Base-by-base conservation (phyloP, 306 rosid species). In the Astragalus membranaceus region DNA sequence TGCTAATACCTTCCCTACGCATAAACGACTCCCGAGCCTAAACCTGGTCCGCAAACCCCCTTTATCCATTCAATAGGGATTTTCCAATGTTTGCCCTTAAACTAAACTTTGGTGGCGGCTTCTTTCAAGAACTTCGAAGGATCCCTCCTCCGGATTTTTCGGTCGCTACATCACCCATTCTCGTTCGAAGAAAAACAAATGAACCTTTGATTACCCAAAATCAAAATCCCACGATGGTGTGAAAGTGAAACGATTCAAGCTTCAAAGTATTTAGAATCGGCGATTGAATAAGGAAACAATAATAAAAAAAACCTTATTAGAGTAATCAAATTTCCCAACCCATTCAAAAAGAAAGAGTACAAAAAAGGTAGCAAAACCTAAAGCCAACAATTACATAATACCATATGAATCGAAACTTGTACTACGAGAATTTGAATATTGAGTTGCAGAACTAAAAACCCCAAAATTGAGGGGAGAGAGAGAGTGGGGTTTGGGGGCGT, bases 111-210 rank as follows among this genome's bases (percentile, higher is more conserved):
- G n/a, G n/a, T n/a, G n/a, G n/a, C n/a, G n/a, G n/a, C n/a, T n/a
- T n/a, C n/a, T n/a, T n/a, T n/a, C n/a, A n/a, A n/a, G n/a, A n/a
- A n/a, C n/a, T n/a, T n/a, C n/a, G n/a, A n/a, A n/a, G n/a, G n/a
- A n/a, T n/a, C n/a, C n/a, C n/a, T n/a, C n/a, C n/a, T n/a, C n/a
- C n/a, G n/a, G n/a, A n/a, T n/a, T n/a, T n/a, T n/a, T n/a, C n/a
- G n/a, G n/a, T n/a, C n/a, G n/a, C n/a, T n/a, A n/a, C n/a, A 4
- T 75, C 84, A 73, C 70, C 79, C 93, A 80, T 87, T 48, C 55
- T 69, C 75, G 69, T 58, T 74, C 61, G 2, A 14, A 26, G 3
- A 57, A 52, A 63, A 43, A 17, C 53, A 3, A 29, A 15, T n/a
- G 0, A 76, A 12, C 68, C 66, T 63, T 67, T 37, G 23, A 73